Conservation (phyloP, 345 rosid genomes). For the Laguncularia racemosa region DNA sequence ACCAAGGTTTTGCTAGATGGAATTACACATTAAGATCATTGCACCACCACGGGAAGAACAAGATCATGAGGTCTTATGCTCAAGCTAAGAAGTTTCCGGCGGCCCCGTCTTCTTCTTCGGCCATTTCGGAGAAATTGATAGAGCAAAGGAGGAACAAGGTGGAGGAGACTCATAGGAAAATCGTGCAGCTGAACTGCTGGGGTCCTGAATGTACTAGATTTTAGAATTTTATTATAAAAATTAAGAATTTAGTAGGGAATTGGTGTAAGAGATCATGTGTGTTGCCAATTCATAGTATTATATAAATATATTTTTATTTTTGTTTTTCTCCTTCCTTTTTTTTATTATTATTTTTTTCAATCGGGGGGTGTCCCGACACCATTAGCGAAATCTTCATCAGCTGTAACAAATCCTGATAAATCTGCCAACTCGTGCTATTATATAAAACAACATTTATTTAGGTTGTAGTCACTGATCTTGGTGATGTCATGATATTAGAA, state of each 20-base stretch:
- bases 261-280: too few species aligned
- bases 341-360: too few species aligned
- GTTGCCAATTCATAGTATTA: too few species aligned
- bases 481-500: too few species aligned
- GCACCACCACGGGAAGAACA: slow-evolving; percentile 31
- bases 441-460: too few species aligned
- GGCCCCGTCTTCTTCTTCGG: neutral
- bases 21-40: slow-evolving; percentile 41
- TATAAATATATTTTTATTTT: too few species aligned
- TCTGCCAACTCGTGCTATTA: too few species aligned
- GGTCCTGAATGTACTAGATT: slow-evolving; percentile 40
- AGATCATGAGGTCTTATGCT: slow-evolving; percentile 17
- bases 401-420: too few species aligned
- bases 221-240: slow-evolving; percentile 3
- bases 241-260: neutral
- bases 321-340: too few species aligned
- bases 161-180: slow-evolving; percentile 19
- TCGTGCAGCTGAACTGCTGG: slow-evolving; percentile 33
- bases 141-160: slow-evolving; percentile 9
- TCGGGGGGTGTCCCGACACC: too few species aligned
- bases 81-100: slow-evolving; percentile 13
- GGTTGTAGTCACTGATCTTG: too few species aligned
- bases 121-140: neutral
- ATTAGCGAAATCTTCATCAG: too few species aligned
- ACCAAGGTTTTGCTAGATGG: slow-evolving; percentile 72